phyloP scores from a whole-genome alignment of 768 basidiomycete genomes.

The Termitomyces eurrhizus region DNA sequence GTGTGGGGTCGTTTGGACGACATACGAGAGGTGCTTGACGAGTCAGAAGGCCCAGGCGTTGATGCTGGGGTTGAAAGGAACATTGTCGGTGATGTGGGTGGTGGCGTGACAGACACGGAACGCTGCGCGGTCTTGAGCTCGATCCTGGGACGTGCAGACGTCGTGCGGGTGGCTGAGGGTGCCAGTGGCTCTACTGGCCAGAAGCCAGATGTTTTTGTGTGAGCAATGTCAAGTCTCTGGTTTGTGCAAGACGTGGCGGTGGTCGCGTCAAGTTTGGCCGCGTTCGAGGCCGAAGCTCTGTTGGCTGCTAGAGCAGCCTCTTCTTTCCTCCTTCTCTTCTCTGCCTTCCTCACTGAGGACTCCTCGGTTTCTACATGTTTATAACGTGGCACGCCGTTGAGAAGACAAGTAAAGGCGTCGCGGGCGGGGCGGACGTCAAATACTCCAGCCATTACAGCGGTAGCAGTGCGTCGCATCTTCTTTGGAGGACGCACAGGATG shows the following conservation, averaged over 20 bases:
- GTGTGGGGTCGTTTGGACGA: slow-evolving; percentile 80
- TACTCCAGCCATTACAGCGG: slow-evolving; percentile 68
- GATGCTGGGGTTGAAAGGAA: slow-evolving; percentile 60
- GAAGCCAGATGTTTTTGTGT: slow-evolving; percentile 32
- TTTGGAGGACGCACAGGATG: slow-evolving; percentile 32
- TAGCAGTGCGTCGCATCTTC: slow-evolving; percentile 60
- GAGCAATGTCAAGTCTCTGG: slow-evolving; percentile 24
- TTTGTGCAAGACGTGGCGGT: slow-evolving; percentile 23
- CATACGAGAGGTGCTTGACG: slow-evolving; percentile 68
- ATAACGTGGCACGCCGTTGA: slow-evolving; percentile 73
- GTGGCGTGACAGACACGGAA: slow-evolving; percentile 72
- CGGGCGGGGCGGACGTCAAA: slow-evolving; percentile 66
- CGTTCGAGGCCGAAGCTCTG: slow-evolving; percentile 16
- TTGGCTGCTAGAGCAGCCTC: slow-evolving; percentile 21
- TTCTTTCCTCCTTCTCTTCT: slow-evolving; percentile 52
- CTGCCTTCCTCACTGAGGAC: slow-evolving; percentile 43
- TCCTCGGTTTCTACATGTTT: slow-evolving; percentile 60
- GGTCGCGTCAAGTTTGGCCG: slow-evolving; percentile 26
- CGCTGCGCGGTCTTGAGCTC: slow-evolving; percentile 68
- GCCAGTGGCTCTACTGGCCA: slow-evolving; percentile 39
- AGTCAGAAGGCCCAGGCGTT: slow-evolving; percentile 73
- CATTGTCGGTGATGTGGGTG: slow-evolving; percentile 46
- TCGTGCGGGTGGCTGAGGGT: neutral
- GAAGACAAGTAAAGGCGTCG: slow-evolving; percentile 74
- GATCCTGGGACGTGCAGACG: slow-evolving; percentile 55